phyloP scores from a whole-genome alignment of 2,329 filamentous ascomycete genomes.

The Pseudogymnoascus sp. region DNA sequence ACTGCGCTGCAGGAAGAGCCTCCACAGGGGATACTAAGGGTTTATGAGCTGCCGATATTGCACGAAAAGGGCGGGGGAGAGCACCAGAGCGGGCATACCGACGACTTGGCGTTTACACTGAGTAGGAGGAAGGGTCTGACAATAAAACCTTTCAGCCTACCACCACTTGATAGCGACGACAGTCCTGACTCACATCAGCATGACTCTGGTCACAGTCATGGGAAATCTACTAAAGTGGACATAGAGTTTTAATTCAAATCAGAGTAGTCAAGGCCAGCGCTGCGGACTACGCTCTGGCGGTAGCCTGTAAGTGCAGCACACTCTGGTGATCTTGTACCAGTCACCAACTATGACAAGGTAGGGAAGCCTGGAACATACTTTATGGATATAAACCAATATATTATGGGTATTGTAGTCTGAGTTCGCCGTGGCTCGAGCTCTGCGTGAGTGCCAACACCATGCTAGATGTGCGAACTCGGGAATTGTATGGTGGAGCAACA shows the following conservation, averaged over 20 bases:
- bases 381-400: not conserved
- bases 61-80: constrained; percentile 79
- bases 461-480: not conserved
- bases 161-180: constrained; percentile 71
- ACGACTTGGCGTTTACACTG: constrained; percentile 85
- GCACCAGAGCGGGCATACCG: constrained; percentile 59
- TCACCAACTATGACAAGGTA: not conserved
- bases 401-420: not conserved
- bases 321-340: not conserved
- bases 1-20: constrained; percentile 57
- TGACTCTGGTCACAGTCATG: constrained; percentile 13
- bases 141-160: constrained; percentile 82
- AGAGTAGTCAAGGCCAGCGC: not conserved
- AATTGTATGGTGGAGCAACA: not conserved
- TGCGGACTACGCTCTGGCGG: not conserved
- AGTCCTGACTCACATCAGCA: constrained; percentile 24
- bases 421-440: not conserved
- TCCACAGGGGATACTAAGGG: constrained; percentile 76
- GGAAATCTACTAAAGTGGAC: constrained; percentile 26
- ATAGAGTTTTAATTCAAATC: constrained; percentile 26
- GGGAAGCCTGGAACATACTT: not conserved
- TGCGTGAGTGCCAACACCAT: not conserved
- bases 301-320: not conserved
- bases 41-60: constrained; percentile 75
- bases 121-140: constrained; percentile 73